Percentiles rank a stretch among this genome's conserved stretches.
Evolutionary conservation across 2,329 filamentous ascomycete genomes (phyloP).

Genomic region (Colletotrichum tanaceti): DNA sequence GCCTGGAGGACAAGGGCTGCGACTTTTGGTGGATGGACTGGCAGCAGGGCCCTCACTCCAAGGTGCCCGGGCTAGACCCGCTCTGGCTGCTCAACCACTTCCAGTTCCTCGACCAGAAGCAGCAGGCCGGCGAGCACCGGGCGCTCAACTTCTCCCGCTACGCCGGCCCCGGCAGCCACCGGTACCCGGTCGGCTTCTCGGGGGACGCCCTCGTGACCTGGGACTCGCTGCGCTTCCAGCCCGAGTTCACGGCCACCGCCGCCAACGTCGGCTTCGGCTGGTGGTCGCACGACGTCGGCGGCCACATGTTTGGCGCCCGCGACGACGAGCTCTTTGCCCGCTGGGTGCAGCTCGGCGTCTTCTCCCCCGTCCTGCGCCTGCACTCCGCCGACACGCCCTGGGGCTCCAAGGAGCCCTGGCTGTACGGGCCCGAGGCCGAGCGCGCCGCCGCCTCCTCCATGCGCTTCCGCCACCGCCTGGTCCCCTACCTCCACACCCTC

Average conservation of each 20-base stretch:
- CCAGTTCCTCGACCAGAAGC: constrained; percentile 66
- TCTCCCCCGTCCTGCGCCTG: constrained; percentile 70
- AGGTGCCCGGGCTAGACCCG: constrained; percentile 69
- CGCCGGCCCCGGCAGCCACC: constrained; percentile 71
- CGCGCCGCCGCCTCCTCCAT: too few species aligned
- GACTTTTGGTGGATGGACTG: constrained; percentile 78
- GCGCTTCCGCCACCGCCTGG: too few species aligned
- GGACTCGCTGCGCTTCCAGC: constrained; percentile 71
- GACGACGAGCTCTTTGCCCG: constrained; percentile 69
- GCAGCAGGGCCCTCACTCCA: constrained; percentile 70
- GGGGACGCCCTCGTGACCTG: constrained; percentile 71
- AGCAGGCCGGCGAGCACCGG: constrained; percentile 51
- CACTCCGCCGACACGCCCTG: constrained; percentile 69
- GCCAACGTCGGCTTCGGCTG: constrained; percentile 76
- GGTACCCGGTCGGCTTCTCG: constrained; percentile 74
- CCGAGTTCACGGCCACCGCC: constrained; percentile 74
- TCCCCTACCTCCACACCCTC: too few species aligned
- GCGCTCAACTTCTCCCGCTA: constrained; percentile 71
- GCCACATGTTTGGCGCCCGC: constrained; percentile 66
- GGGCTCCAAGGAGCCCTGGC: constrained; percentile 73
- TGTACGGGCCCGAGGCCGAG: constrained; percentile 51
- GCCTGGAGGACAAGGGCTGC: constrained; percentile 65
- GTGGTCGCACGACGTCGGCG: constrained; percentile 78
- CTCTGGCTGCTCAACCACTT: constrained; percentile 75
- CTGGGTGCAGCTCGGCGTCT: constrained; percentile 72